Conservation (phyloP, 805 yeast genomes). For the Lipomyces mesembrius region DNA sequence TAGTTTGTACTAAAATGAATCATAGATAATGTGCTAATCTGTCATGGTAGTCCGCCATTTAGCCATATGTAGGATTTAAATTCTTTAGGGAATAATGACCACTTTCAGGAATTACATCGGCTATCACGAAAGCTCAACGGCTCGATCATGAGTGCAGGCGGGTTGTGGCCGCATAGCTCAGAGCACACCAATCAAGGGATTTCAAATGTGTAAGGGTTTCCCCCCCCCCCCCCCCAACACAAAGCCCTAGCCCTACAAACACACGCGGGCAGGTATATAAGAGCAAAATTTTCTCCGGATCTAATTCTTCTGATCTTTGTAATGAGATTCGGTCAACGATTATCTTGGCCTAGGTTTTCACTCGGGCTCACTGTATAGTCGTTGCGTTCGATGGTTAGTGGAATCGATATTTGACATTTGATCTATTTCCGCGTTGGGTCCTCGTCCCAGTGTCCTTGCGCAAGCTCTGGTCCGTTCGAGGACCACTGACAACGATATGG, state of each 20-base stretch:
- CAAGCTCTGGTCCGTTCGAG: constrained; percentile 2
- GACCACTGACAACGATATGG: neutral
- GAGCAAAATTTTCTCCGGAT: neutral
- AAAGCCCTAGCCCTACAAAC: neutral
- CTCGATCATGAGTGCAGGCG: no score
- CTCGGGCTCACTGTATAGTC: constrained; percentile 16
- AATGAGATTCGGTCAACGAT: constrained; percentile 28
- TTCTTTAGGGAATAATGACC: no score
- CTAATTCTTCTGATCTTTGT: neutral
- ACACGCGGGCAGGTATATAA: neutral
- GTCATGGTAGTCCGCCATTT: no score
- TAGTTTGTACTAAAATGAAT: neutral
- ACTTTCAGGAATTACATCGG: no score
- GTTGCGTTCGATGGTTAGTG: constrained; percentile 36
- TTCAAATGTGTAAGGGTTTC: no score
- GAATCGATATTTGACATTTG: constrained; percentile 25
- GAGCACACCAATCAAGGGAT: no score
- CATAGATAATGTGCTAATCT: no score
- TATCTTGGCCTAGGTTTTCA: constrained; percentile 22
- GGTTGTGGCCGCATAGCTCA: no score
- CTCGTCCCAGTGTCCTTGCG: constrained; percentile 3
- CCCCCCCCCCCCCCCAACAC: no score
- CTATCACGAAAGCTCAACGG: no score
- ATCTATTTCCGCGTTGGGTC: constrained; percentile 10
- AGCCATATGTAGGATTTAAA: no score